Conservation (phyloP, 2,329 filamentous ascomycete genomes). For the Emericellopsis atlantica region DNA sequence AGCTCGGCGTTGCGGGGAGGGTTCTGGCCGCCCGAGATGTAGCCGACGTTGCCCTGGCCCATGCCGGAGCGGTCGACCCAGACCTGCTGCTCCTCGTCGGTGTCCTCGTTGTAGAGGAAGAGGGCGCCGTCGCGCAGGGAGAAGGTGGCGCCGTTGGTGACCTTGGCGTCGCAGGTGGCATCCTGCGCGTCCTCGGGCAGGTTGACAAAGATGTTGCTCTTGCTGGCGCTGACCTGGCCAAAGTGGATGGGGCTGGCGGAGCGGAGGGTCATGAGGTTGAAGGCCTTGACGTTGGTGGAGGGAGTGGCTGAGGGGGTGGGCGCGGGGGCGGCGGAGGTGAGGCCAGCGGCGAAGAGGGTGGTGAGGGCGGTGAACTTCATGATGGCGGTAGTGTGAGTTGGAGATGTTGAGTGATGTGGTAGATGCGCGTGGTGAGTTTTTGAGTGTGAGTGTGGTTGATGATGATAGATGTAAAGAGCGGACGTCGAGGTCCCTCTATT, state of each 20-base stretch:
- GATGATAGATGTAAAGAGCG: background rate
- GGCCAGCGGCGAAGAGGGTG: slow-evolving; percentile 9
- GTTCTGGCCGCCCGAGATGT: slow-evolving; percentile 30
- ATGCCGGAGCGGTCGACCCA: slow-evolving; percentile 45
- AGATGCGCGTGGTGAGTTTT: background rate
- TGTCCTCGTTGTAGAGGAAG: slow-evolving; percentile 28
- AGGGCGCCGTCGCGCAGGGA: slow-evolving; percentile 22
- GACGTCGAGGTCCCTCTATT: no score
- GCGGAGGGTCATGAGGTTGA: slow-evolving; percentile 35
- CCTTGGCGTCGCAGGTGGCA: slow-evolving; percentile 31
- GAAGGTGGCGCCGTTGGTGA: slow-evolving; percentile 1
- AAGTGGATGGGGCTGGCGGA: slow-evolving; percentile 37
- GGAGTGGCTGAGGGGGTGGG: background rate
- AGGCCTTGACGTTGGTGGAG: slow-evolving; percentile 17
- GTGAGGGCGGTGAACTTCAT: slow-evolving; percentile 7
- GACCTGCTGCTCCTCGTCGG: slow-evolving; percentile 30
- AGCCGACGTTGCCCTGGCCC: slow-evolving; percentile 42
- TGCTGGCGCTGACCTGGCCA: slow-evolving; percentile 27
- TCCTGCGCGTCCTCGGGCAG: slow-evolving; percentile 22
- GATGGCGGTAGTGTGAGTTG: background rate
- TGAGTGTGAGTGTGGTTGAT: background rate
- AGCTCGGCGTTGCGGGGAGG: slow-evolving; percentile 28
- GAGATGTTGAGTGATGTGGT: background rate
- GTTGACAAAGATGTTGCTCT: slow-evolving; percentile 28
- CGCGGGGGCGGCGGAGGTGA: slow-evolving; percentile 12